phyloP scores from a whole-genome alignment of 192 early-diverging fungal genomes.

The Rhizoclosmatium sp. region DNA sequence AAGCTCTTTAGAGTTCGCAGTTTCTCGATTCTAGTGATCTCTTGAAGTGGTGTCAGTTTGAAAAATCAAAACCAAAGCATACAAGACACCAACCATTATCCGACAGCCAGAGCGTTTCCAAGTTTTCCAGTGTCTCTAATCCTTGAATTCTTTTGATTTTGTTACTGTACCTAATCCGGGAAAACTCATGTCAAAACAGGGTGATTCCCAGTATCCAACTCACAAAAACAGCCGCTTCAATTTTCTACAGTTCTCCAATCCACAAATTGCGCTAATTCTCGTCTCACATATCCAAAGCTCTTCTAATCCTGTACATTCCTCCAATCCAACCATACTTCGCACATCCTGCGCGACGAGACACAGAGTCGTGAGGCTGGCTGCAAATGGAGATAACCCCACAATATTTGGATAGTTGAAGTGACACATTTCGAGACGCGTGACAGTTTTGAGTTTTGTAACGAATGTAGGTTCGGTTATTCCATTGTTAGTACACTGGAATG shows the following conservation, averaged over 20 bases:
- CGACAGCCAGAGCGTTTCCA: slow-evolving; percentile 60
- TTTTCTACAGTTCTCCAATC: slow-evolving; percentile 45
- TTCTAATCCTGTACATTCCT: slow-evolving; percentile 48
- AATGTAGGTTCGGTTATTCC: slow-evolving; percentile 43
- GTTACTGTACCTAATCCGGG: slow-evolving; percentile 55
- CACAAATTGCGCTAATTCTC: slow-evolving; percentile 45
- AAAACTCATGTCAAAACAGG: background rate
- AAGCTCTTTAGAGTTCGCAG: slow-evolving; percentile 42
- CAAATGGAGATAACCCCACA: slow-evolving; percentile 50
- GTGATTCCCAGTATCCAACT: background rate
- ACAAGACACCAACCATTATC: slow-evolving; percentile 59
- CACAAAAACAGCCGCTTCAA: slow-evolving; percentile 62
- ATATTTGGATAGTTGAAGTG: slow-evolving; percentile 62
- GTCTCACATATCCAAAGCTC: slow-evolving; percentile 70
- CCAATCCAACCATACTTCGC: slow-evolving; percentile 51
- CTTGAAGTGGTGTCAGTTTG: slow-evolving; percentile 11
- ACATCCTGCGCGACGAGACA: slow-evolving; percentile 70
- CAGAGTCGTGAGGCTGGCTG: slow-evolving; percentile 43
- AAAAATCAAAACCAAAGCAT: background rate
- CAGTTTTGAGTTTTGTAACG: slow-evolving; percentile 18
- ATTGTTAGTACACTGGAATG: slow-evolving; percentile 49
- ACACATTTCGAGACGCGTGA: slow-evolving; percentile 62
- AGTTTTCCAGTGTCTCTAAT: slow-evolving; percentile 47
- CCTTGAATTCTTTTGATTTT: slow-evolving; percentile 61
- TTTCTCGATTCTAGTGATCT: slow-evolving; percentile 57